Conservation (phyloP, 2,329 filamentous ascomycete genomes). For the Neofusicoccum umdonicola region DNA sequence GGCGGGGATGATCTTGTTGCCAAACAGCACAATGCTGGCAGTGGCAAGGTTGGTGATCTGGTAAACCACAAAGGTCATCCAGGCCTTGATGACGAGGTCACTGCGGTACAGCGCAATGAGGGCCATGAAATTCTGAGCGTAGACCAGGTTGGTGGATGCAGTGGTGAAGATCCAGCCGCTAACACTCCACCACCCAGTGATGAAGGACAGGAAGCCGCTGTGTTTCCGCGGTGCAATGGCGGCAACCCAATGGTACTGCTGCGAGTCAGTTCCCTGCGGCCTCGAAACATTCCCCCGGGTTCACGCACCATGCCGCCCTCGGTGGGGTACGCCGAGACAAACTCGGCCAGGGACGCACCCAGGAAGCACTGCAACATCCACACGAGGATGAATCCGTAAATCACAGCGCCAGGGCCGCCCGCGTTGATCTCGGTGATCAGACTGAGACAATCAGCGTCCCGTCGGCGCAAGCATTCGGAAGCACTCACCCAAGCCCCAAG, state of each 20-base stretch:
- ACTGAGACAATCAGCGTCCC: neutral
- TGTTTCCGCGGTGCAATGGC: constrained; percentile 18
- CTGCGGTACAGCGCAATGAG: constrained; percentile 18
- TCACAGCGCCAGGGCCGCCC: constrained; percentile 20
- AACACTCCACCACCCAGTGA: constrained; percentile 19
- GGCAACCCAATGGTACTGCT: constrained; percentile 20
- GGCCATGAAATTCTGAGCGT: constrained; percentile 20
- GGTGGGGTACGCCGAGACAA: constrained; percentile 20
- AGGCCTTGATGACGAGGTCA: constrained; percentile 17
- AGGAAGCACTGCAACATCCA: constrained; percentile 20
- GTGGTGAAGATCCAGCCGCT: constrained; percentile 20
- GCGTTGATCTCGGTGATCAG: constrained; percentile 19
- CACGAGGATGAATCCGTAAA: constrained; percentile 21
- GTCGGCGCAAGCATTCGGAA: no score
- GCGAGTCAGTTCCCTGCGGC: neutral
- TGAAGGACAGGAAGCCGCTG: constrained; percentile 19
- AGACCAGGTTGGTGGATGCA: constrained; percentile 20
- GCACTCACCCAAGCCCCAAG: constrained; percentile 17
- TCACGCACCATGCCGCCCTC: constrained; percentile 19
- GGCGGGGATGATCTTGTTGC: constrained; percentile 20
- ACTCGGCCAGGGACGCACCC: constrained; percentile 20
- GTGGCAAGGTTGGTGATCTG: constrained; percentile 19
- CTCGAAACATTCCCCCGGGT: no score
- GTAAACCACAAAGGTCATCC: constrained; percentile 21
- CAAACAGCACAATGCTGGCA: constrained; percentile 18